Conservation (phyloP, 257 asterid species). For the Gynochthodes officinalis region DNA sequence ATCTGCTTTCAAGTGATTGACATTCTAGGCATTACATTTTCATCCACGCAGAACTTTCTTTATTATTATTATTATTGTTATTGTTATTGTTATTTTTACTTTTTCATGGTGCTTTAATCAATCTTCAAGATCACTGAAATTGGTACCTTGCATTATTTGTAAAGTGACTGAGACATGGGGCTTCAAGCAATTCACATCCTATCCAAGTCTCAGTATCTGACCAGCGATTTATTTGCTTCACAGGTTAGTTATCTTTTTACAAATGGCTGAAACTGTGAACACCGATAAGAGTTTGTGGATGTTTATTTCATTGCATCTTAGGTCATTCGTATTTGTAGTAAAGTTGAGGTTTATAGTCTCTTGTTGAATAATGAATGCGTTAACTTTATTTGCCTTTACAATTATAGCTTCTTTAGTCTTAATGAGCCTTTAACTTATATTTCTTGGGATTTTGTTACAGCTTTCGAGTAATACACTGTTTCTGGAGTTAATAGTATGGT, state of each 20-base stretch:
- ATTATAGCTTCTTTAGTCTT: background rate
- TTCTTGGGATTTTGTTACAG: background rate
- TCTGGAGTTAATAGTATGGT: background rate
- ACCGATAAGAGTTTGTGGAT: background rate
- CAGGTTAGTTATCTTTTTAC: slow-evolving; percentile 52
- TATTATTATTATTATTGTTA: no score
- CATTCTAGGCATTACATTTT: background rate
- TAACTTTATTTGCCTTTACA: background rate
- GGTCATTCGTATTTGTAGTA: background rate
- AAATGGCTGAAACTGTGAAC: background rate
- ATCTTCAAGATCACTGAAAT: slow-evolving; percentile 77
- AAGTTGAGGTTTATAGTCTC: background rate
- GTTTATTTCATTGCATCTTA: background rate
- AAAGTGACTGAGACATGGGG: slow-evolving; percentile 86
- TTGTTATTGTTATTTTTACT: no score
- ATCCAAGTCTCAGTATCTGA: slow-evolving; percentile 64
- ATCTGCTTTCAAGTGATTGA: background rate
- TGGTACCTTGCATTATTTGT: slow-evolving; percentile 77
- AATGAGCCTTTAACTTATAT: background rate
- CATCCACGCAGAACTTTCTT: no score
- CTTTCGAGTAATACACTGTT: background rate
- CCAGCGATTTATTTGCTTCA: slow-evolving; percentile 80
- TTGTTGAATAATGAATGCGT: background rate
- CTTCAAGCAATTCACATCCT: slow-evolving; percentile 94
- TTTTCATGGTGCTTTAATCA: background rate